Evolutionary conservation across 768 basidiomycete genomes (phyloP), one percentile per base, ranked within the genome.

Genomic region (Gymnopilus junonius): DNA sequence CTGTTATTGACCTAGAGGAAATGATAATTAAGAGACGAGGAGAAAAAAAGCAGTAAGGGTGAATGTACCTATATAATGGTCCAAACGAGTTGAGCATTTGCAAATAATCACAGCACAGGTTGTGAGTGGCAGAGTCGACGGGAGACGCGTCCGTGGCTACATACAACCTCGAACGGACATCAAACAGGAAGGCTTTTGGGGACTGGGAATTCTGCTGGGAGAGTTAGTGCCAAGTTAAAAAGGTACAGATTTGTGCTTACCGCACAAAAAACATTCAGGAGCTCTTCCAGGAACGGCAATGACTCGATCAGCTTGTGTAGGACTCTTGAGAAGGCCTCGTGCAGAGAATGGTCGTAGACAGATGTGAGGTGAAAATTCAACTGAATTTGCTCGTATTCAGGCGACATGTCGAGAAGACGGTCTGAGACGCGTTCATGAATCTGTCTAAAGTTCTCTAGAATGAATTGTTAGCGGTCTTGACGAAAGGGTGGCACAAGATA

Each of bases 71-170:
- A 81, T 96, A 99, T 31, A 99, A 73, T 15, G 90, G 86, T 43
- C 92, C 89, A 66, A 97, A 95, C 1, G 93, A 87, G 67, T 89
- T 91, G 58, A 97, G 83, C 82, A 93, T 94, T 60, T 88, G 87
- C 23, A 98, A 80, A 70, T 95, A 98, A 70, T 98, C 95, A 65
- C 92, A 94, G 70, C 94, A 96, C 20, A 97, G 82, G 64, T 90
- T 93, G 70, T 95, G 90, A 0, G 93, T 95, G 4, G 89, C 88
- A 61, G 89, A 85, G 72, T 98, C 95, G 27, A 97, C 92, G 4
- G 95, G 94, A 0, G 93, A 94, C 17, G 90, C 89, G 70, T 99
- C 97, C 11, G 95, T 95, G 11, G 95, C 95, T n/a, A 98, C 83
- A 71, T 96, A 95, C 27, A 97, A 79, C 53, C 93, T 84, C 23